phyloP scores from a whole-genome alignment of 2,329 filamentous ascomycete species.

The Fusarium haematococcum region DNA sequence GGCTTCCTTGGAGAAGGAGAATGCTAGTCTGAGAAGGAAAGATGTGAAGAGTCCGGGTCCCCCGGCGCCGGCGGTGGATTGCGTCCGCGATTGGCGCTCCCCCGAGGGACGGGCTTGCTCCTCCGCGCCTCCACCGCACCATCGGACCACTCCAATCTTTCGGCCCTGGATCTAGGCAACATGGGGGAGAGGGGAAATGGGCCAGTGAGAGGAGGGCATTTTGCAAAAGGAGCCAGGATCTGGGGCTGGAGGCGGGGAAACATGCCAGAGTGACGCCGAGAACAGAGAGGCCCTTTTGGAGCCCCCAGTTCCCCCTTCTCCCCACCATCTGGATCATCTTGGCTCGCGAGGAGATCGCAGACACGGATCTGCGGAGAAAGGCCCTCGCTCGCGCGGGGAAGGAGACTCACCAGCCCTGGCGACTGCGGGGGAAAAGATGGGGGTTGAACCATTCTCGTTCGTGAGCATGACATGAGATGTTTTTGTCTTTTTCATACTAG shows the following conservation, averaged over 20 bases:
- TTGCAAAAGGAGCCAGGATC: not conserved
- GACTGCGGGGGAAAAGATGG: conserved; percentile 42
- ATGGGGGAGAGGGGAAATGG: not conserved
- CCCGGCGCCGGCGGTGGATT: not conserved
- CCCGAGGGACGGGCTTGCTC: conserved; percentile 26
- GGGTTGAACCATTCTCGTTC: conserved; percentile 15
- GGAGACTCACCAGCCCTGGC: conserved; percentile 27
- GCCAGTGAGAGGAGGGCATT: conserved; percentile 4
- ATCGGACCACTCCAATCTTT: conserved; percentile 25
- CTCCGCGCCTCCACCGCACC: conserved; percentile 16
- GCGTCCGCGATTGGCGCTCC: not conserved
- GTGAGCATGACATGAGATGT: conserved; percentile 3
- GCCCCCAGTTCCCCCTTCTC: not conserved
- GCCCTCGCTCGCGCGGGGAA: conserved; percentile 37
- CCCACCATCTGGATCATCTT: conserved; percentile 8
- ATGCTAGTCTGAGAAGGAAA: not conserved
- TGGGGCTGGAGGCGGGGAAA: not conserved
- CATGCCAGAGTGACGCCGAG: conserved; percentile 22
- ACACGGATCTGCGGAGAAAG: conserved; percentile 37
- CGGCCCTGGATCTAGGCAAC: not conserved
- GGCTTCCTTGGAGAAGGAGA: not conserved
- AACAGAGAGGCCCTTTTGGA: not conserved
- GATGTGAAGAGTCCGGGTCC: not conserved
- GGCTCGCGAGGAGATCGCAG: conserved; percentile 17
- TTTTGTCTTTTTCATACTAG: not conserved